These are phyloP conservation scores for Wickerhamomyces bovis DNA, from an alignment of 805 yeast genomes.

Conservation along the genomic window DNA sequence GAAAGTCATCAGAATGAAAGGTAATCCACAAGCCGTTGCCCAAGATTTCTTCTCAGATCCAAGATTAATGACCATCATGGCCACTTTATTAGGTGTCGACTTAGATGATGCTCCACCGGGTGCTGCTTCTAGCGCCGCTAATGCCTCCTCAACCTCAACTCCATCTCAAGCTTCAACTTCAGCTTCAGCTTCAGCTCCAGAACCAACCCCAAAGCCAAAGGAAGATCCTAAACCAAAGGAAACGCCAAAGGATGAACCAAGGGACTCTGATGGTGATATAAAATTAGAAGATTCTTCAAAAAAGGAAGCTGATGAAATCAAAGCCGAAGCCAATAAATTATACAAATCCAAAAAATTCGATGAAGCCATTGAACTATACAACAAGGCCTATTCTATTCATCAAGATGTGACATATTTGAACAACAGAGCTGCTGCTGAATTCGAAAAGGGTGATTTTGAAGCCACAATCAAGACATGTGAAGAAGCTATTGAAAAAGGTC, in stretches of 20 bases:
- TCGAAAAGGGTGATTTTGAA: constrained; percentile 89
- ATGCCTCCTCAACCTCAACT: constrained; percentile 11
- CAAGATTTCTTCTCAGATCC: constrained; percentile 72
- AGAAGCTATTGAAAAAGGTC: constrained; percentile 81
- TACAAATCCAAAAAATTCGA: constrained; percentile 88
- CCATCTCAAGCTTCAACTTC: constrained; percentile 20
- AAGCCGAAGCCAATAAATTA: constrained; percentile 78
- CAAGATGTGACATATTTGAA: constrained; percentile 90
- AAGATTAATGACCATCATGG: constrained; percentile 83
- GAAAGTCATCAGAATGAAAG: constrained; percentile 54
- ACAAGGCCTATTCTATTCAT: constrained; percentile 76
- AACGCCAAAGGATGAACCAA: constrained; percentile 23
- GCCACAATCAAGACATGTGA: constrained; percentile 76
- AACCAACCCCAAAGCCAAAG: constrained; percentile 22
- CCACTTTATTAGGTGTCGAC: constrained; percentile 79
- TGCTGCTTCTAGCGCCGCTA: constrained; percentile 16
- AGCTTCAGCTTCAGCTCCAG: constrained; percentile 15
- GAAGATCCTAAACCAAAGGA: constrained; percentile 15
- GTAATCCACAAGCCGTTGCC: constrained; percentile 71
- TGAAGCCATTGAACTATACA: constrained; percentile 83
- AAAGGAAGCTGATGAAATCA: constrained; percentile 58
- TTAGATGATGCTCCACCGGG: constrained; percentile 33
- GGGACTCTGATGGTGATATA: constrained; percentile 32
- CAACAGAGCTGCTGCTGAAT: constrained; percentile 97
- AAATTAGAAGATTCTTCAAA: constrained; percentile 27